phyloP scores from a whole-genome alignment of 345 rosid species.

The Streptanthus diversifolius region DNA sequence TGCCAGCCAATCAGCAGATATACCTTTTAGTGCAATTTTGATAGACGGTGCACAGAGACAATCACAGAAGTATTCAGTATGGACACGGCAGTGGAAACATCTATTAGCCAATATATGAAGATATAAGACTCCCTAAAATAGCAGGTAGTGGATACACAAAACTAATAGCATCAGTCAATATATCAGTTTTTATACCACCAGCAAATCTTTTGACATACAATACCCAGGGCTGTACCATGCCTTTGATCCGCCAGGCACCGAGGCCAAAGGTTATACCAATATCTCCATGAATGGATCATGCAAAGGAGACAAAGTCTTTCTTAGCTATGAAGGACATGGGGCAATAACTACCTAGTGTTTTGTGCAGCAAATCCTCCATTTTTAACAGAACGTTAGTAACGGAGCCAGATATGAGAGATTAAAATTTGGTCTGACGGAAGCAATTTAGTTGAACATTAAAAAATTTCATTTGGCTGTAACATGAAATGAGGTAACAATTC shows the following conservation, averaged over 20 bases:
- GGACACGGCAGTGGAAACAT: not conserved
- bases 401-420: not conserved
- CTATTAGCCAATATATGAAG: constrained; percentile 7
- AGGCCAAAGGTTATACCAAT: not conserved
- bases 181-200: not conserved
- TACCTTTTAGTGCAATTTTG: constrained; percentile 4
- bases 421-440: not conserved
- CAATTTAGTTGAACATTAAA: not conserved
- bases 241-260: not conserved
- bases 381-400: not conserved
- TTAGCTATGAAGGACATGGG: not conserved
- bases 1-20: constrained; percentile 3
- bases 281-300: not conserved
- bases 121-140: constrained; percentile 3
- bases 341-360: constrained; percentile 4
- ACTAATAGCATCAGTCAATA: not conserved
- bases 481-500: constrained; percentile 9
- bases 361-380: constrained; percentile 5
- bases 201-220: constrained; percentile 2
- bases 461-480: constrained; percentile 5
- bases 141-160: not conserved
- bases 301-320: not conserved
- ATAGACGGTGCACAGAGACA: constrained; percentile 2
- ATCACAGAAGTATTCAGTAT: constrained; percentile 13
- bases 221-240: not conserved